These are phyloP conservation scores for Licmophora abbreviata DNA, from an alignment of 108 stramenopile species.

Conservation along the genomic window DNA sequence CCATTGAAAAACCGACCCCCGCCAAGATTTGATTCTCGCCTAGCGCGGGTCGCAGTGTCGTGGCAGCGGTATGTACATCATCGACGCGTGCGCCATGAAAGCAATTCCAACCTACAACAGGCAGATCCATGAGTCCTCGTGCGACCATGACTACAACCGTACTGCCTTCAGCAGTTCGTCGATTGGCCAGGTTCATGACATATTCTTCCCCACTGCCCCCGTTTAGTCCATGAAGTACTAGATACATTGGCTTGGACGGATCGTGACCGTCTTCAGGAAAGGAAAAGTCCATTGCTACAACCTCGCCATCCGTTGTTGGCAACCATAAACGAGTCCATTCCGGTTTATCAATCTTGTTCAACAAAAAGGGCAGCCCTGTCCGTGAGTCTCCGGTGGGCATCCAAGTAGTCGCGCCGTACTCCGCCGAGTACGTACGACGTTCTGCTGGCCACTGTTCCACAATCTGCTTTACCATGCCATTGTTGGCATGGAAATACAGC, in stretches of 20 bases:
- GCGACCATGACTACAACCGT: constrained; percentile 78
- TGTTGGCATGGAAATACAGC: constrained; percentile 43
- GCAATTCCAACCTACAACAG: constrained; percentile 56
- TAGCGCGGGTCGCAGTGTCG: constrained; percentile 38
- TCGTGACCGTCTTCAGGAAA: constrained; percentile 54
- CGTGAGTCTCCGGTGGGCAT: constrained; percentile 75
- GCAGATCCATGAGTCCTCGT: constrained; percentile 82
- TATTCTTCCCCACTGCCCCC: constrained; percentile 82
- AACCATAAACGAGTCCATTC: constrained; percentile 54
- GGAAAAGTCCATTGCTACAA: constrained; percentile 74
- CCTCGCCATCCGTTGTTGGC: constrained; percentile 40
- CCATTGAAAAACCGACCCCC: constrained; percentile 81
- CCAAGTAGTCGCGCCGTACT: constrained; percentile 60
- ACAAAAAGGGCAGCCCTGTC: constrained; percentile 73
- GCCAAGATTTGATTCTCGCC: constrained; percentile 36
- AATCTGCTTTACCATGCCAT: constrained; percentile 37
- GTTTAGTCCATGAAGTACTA: constrained; percentile 87
- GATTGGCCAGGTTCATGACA: constrained; percentile 65
- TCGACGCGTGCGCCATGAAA: constrained; percentile 84
- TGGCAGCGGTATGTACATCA: constrained; percentile 73
- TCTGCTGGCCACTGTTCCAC: constrained; percentile 46
- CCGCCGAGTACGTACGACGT: constrained; percentile 35
- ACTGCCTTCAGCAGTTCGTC: constrained; percentile 45
- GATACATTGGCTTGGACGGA: constrained; percentile 56
- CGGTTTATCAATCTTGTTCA: constrained; percentile 27